Evolutionary conservation across 1,139 yeast species (phyloP), one percentile per base, ranked within the genome.

Genomic region (Magnusiomyces fungicola): DNA sequence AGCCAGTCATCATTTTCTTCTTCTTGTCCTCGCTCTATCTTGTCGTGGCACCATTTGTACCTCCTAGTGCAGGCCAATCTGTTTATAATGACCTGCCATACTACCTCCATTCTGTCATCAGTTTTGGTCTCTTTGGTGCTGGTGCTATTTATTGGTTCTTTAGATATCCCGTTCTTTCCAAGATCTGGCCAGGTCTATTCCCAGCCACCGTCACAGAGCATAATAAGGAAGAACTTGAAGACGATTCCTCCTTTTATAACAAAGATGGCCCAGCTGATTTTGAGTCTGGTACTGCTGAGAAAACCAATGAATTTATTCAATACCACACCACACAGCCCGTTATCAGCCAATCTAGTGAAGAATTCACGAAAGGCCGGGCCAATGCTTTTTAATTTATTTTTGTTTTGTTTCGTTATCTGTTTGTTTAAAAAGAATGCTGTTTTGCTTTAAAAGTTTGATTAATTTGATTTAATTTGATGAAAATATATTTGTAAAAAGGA

Each of bases 31-130:
- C 89, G 19, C 60, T 83, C 25, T 87, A 85, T 63, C 72, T 87
- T 62, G 75, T 85, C 50, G 77, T 78, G 52, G 92, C 95, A 43
- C 96, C 96, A 49, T 86, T 83, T 64, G 75, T 87, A 55, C 95
- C 95, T 47, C 63, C 73, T 33, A 70, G 62, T 38, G 85, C 83
- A 33, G 59, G 56, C 38, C 84, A 83, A 68, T 72, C 73, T 45
- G 89, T 83, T 51, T 86, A 84, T 73, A 69, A 78, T 43, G 60
- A 64, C 50, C 69, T 84, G 59, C 95, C 94, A 38, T 87, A 85
- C 70, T 87, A 80, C 75, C 75, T 83, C 50, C 95, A 85, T 65
- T 81, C 90, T 61, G 95, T 85, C 46, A 88, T 84, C 22, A 83
- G 94, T 10, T 78, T 89, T 82, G 92, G 83, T 55, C 73, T 87